Base-by-base conservation (phyloP, 2,329 filamentous ascomycete species). In the Hymenoscyphus linearis region DNA sequence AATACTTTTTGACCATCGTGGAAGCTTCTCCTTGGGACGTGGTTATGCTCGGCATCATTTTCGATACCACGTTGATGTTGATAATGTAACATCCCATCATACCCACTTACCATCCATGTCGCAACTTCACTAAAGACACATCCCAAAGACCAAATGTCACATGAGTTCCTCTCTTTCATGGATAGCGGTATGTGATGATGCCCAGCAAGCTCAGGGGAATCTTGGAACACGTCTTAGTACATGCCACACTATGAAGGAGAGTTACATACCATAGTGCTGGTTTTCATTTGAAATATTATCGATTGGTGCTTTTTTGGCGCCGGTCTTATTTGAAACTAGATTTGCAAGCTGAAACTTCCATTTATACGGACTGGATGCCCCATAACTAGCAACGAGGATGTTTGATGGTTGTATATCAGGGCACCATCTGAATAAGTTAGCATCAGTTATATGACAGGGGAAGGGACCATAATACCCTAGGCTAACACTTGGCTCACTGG, bases 61-160 rank as follows among this genome's bases (percentile, higher is more conserved):
- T 69, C 69, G 5, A 40, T 35, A 44, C 26, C 35, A 0, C 69
- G 66, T n/a, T 66, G 58, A 36, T 50, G 31, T 4, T 66, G 68
- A 60, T 73, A 71, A 25, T 70, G 61, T 25, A 58, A 13, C 9
- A 73, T 16, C n/a, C 66, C 66, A 53, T 66, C 58, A 31, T 67
- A 66, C 22, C 69, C 70, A 44, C 68, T 62, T 1, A 66, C 65
- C 4, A 73, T 63, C 69, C 69, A 71, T 18, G 63, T 57, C 1
- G 63, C 69, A 12, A 67, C 65, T 60, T 75, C 72, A 57, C 72
- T 75, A 40, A 65, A 72, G 2, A 75, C 65, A 63, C 71, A 72
- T 6, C 69, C 72, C 26, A 75, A 59, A 12, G 72, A 73, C 73
- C 72, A 75, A 7, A 74, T 69, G 62, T 75, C 74, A 18, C n/a